phyloP scores from a whole-genome alignment of 768 basidiomycete genomes.

The Hydnum rufescens region DNA sequence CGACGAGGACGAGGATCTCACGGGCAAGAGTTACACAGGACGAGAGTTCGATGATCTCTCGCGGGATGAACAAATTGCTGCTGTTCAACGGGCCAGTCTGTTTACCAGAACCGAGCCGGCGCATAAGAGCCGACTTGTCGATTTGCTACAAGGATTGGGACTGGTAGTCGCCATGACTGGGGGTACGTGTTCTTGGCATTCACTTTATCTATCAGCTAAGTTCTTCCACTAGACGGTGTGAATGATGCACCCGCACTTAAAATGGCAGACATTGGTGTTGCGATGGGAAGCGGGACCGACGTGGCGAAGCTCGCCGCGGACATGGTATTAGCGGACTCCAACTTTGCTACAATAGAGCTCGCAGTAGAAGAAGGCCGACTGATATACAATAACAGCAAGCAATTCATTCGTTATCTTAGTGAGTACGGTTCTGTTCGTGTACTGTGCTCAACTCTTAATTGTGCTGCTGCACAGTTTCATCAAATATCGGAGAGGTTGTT shows the following conservation, averaged over 20 bases:
- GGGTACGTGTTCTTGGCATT: background rate
- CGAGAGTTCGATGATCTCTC: constrained; percentile 69
- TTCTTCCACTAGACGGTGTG: constrained; percentile 67
- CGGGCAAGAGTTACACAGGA: constrained; percentile 92
- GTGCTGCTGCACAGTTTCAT: constrained; percentile 9
- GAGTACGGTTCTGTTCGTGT: background rate
- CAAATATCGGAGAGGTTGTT: constrained; percentile 14
- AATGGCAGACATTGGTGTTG: constrained; percentile 94
- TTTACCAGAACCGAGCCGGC: constrained; percentile 89
- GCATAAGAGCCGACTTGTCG: constrained; percentile 89
- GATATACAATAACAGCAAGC: constrained; percentile 99
- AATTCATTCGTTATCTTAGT: constrained; percentile 98
- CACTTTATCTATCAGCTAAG: constrained; percentile 7
- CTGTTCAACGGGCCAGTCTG: constrained; percentile 72
- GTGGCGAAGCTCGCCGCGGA: constrained; percentile 96
- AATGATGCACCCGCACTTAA: constrained; percentile 96
- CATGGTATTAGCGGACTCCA: constrained; percentile 94
- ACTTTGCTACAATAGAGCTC: constrained; percentile 91
- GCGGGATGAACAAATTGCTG: constrained; percentile 62
- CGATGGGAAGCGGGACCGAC: constrained; percentile 98
- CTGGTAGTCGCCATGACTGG: constrained; percentile 77
- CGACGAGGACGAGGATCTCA: constrained; percentile 62
- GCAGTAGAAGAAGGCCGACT: constrained; percentile 95
- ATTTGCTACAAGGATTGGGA: constrained; percentile 77
- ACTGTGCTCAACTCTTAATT: background rate